These are phyloP conservation scores for Fusarium pseudocircinatum DNA, from an alignment of 2,329 filamentous ascomycete genomes.

Conservation along the genomic window DNA sequence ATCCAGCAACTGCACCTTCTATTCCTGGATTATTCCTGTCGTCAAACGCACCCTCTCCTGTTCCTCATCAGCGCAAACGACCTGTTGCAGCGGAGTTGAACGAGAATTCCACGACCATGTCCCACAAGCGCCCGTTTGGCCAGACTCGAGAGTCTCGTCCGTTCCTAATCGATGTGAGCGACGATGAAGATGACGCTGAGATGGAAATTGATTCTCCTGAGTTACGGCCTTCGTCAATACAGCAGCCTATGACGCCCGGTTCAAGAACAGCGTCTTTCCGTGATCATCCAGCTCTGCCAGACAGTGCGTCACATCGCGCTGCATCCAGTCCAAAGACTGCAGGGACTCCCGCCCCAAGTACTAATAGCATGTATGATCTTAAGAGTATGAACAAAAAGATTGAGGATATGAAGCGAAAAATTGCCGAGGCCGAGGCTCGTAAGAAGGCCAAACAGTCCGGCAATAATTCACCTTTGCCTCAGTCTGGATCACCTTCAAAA, in stretches of 20 bases:
- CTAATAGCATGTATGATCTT: slow-evolving; percentile 54
- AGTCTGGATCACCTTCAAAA: slow-evolving; percentile 39
- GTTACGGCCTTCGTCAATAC: slow-evolving; percentile 51
- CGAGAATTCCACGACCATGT: slow-evolving; percentile 55
- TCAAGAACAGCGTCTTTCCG: slow-evolving; percentile 53
- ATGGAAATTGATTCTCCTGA: slow-evolving; percentile 72
- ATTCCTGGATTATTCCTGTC: slow-evolving; percentile 53
- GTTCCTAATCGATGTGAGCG: slow-evolving; percentile 87
- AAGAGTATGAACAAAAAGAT: slow-evolving; percentile 66
- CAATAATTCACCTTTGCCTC: slow-evolving; percentile 45
- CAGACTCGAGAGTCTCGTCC: slow-evolving; percentile 67
- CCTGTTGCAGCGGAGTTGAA: slow-evolving; percentile 76
- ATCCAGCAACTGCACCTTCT: slow-evolving; percentile 28
- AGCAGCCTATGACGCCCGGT: slow-evolving; percentile 45
- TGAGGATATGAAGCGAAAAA: slow-evolving; percentile 67
- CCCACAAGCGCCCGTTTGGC: slow-evolving; percentile 70
- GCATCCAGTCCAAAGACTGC: slow-evolving; percentile 52
- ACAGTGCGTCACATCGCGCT: slow-evolving; percentile 52
- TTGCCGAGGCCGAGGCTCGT: slow-evolving; percentile 67
- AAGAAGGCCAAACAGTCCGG: slow-evolving; percentile 55
- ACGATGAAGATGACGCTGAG: slow-evolving; percentile 72
- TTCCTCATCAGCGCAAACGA: slow-evolving; percentile 47
- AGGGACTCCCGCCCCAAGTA: slow-evolving; percentile 51
- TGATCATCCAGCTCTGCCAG: slow-evolving; percentile 56
- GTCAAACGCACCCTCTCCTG: slow-evolving; percentile 38